Evolutionary conservation across 768 basidiomycete species (phyloP).

Genomic region (Mycena capillaripes): DNA sequence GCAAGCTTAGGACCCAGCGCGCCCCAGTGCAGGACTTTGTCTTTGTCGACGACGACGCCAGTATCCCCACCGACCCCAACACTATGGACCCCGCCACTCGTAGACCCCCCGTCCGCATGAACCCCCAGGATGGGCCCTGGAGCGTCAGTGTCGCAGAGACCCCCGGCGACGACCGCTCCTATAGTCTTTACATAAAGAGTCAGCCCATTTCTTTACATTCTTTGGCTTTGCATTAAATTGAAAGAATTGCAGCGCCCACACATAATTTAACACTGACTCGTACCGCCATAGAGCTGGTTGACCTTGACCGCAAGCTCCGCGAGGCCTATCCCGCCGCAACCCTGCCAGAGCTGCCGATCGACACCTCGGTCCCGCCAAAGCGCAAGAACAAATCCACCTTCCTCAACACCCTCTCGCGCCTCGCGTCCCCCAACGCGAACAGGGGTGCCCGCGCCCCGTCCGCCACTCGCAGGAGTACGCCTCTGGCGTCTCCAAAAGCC

Average conservation of each 20-base stretch:
- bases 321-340: constrained; percentile 70
- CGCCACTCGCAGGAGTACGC: constrained; percentile 47
- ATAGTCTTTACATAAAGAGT: constrained; percentile 94
- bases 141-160: constrained; percentile 90
- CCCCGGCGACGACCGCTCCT: constrained; percentile 79
- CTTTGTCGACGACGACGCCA: constrained; percentile 52
- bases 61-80: constrained; percentile 57
- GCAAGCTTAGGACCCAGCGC: constrained; percentile 30
- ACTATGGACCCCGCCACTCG: constrained; percentile 56
- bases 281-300: constrained; percentile 80
- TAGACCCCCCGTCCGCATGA: constrained; percentile 71
- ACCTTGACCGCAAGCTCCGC: constrained; percentile 86
- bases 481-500: constrained; percentile 64
- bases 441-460: no score
- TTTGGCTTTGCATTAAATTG: neutral
- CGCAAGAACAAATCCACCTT: constrained; percentile 80
- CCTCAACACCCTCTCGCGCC: constrained; percentile 86
- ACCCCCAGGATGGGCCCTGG: constrained; percentile 88
- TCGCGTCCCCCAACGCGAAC: constrained; percentile 78
- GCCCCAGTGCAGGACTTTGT: constrained; percentile 31
- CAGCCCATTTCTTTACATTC: constrained; percentile 50
- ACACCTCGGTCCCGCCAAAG: constrained; percentile 69
- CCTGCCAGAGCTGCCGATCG: constrained; percentile 75
- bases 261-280: constrained; percentile 92
- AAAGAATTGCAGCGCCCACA: constrained; percentile 73